These are phyloP conservation scores for Pelargonium myrrhifolium DNA, from an alignment of 441 rosid species.

Conservation along the genomic window DNA sequence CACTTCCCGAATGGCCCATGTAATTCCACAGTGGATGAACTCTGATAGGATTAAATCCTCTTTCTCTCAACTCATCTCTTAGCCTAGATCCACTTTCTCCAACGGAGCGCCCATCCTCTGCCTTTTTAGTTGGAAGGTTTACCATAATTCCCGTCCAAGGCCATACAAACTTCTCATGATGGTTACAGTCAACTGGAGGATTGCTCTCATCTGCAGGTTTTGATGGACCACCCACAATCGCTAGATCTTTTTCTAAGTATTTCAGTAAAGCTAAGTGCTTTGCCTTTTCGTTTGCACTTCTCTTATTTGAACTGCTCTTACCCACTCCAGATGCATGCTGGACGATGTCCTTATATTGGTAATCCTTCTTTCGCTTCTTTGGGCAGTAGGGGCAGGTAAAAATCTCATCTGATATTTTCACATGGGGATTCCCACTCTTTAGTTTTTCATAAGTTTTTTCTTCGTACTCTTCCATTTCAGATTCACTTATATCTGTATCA, in stretches of 20 bases:
- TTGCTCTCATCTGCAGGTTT: conserved; percentile 26
- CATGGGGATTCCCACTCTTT: conserved; percentile 49
- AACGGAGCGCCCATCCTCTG: conserved; percentile 53
- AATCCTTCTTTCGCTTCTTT: conserved; percentile 60
- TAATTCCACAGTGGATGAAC: conserved; percentile 78
- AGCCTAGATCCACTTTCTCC: conserved; percentile 87
- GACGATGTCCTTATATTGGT: conserved; percentile 59
- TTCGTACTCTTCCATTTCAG: conserved; percentile 46
- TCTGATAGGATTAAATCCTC: conserved; percentile 78
- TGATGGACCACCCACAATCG: conserved; percentile 31
- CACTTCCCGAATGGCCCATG: conserved; percentile 81
- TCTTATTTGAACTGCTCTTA: conserved; percentile 56
- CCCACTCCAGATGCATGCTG: conserved; percentile 96
- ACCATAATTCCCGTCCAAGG: conserved; percentile 86
- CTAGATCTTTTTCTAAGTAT: conserved; percentile 61
- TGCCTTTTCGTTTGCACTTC: conserved; percentile 63
- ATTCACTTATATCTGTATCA: conserved; percentile 43
- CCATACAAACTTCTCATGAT: conserved; percentile 79
- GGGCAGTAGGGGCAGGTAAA: conserved; percentile 78
- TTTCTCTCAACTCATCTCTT: conserved; percentile 54
- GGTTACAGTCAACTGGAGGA: conserved; percentile 32
- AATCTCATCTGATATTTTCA: conserved; percentile 43
- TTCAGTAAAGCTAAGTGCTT: conserved; percentile 69
- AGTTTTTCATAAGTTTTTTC: conserved; percentile 50
- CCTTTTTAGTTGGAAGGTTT: conserved; percentile 57